phyloP scores from a whole-genome alignment of 1,284 basidiomycete species.

The Bjerkandera adusta region DNA sequence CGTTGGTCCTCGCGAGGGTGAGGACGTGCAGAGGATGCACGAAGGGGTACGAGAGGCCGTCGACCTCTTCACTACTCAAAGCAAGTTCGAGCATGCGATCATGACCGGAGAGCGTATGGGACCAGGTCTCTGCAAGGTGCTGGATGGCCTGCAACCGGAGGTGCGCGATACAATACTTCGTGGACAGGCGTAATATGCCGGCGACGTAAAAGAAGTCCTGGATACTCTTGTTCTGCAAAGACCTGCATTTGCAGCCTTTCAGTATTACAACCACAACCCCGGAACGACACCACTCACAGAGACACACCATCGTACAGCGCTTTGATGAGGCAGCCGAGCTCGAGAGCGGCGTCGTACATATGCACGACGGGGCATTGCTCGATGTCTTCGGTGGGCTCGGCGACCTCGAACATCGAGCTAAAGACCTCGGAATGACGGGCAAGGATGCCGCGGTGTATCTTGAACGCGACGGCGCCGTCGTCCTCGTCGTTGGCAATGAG shows the following conservation, averaged over 20 bases:
- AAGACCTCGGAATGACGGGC: conserved; percentile 60
- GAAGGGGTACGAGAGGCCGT: conserved; percentile 51
- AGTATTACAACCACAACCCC: not conserved
- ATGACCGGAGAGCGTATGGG: conserved; percentile 50
- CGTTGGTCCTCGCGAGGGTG: conserved; percentile 53
- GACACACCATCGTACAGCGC: conserved; percentile 51
- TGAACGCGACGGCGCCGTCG: conserved; percentile 41
- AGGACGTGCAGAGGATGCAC: conserved; percentile 60
- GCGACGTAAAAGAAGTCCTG: conserved; percentile 54
- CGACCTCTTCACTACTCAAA: conserved; percentile 38
- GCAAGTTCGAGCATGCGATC: conserved; percentile 55
- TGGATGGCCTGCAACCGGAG: conserved; percentile 48
- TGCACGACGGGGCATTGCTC: conserved; percentile 50
- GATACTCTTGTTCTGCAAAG: conserved; percentile 39
- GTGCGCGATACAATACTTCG: conserved; percentile 54
- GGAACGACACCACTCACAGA: conserved; percentile 38
- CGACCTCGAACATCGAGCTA: conserved; percentile 54
- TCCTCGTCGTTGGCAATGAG: conserved; percentile 42
- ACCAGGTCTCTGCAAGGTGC: conserved; percentile 50
- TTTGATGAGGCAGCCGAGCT: conserved; percentile 51
- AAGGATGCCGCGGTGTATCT: conserved; percentile 56
- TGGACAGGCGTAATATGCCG: conserved; percentile 52
- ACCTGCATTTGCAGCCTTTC: conserved; percentile 16
- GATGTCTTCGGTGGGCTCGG: conserved; percentile 40
- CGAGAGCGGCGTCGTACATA: conserved; percentile 53